phyloP scores from a whole-genome alignment of 331 rosid genomes.

The Rosa hybrid region DNA sequence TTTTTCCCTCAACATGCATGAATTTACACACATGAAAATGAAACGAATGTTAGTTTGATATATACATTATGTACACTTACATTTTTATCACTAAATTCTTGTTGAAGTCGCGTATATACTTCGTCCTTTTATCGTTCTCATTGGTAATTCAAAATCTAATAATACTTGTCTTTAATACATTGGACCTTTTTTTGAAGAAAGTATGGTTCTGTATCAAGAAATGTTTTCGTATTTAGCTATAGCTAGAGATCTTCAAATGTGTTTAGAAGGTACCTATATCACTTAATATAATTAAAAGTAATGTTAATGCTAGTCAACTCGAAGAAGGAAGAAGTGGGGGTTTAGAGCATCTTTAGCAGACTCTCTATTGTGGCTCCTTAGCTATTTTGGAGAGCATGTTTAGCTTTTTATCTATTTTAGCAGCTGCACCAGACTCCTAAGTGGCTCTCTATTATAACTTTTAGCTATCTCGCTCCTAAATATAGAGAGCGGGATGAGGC shows the following conservation, averaged over 20 bases:
- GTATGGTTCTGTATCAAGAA: not conserved
- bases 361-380: too few species aligned
- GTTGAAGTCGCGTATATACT: not conserved
- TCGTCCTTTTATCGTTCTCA: not conserved
- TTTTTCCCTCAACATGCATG: too few species aligned
- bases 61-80: too few species aligned
- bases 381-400: too few species aligned
- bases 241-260: not conserved
- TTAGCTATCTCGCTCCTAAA: too few species aligned
- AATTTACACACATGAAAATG: too few species aligned
- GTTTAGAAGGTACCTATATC: conserved; percentile 7
- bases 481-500: too few species aligned
- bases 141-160: not conserved
- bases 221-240: not conserved
- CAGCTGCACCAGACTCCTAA: too few species aligned
- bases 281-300: not conserved
- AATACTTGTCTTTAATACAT: not conserved
- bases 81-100: not conserved
- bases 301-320: conserved; percentile 14
- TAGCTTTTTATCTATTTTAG: too few species aligned
- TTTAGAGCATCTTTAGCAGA: too few species aligned
- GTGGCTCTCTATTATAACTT: too few species aligned
- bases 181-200: not conserved
- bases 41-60: too few species aligned
- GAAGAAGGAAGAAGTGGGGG: conserved; percentile 14